phyloP scores from a whole-genome alignment of 345 rosid species.

The Brassica juncea region DNA sequence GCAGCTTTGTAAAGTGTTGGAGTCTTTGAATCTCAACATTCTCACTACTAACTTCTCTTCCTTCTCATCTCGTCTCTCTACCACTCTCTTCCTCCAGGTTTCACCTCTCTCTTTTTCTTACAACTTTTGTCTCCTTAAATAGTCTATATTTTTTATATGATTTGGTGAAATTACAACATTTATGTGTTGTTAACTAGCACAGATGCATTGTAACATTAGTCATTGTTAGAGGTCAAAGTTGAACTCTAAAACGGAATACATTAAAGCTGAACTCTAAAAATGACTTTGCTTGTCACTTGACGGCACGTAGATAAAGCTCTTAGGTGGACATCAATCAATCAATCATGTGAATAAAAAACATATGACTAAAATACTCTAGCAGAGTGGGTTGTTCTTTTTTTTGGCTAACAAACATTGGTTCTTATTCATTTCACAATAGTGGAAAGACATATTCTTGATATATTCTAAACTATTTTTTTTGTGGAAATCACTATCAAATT shows the following conservation, averaged over 20 bases:
- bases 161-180: neutral
- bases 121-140: neutral
- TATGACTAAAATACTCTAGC: slow-evolving; percentile 5
- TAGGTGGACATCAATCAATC: slow-evolving; percentile 19
- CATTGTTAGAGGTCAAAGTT: neutral
- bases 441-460: neutral
- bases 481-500: slow-evolving; percentile 7
- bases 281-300: neutral
- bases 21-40: slow-evolving; percentile 76
- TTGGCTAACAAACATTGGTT: neutral
- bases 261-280: too few relatives aligned
- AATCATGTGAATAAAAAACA: slow-evolving; percentile 15
- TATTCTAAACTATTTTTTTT: neutral
- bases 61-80: slow-evolving; percentile 64
- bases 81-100: slow-evolving; percentile 82
- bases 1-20: slow-evolving; percentile 75
- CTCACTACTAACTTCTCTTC: slow-evolving; percentile 72
- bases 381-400: slow-evolving; percentile 11
- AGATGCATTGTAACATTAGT: neutral
- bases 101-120: neutral
- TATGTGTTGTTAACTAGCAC: neutral
- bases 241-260: neutral
- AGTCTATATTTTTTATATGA: neutral
- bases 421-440: neutral
- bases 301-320: slow-evolving; percentile 15